These are phyloP conservation scores for Zea mays DNA, from an alignment of 176 grass and related monocot genomes.

Conservation along the genomic window Zm-B73-REFERENCE-NAM-5.0 NC_050099.1:156736001-156736500, in stretches of 20 bases:
- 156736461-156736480: slow-evolving; percentile 62
- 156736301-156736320: slow-evolving; percentile 63
- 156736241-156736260: slow-evolving; percentile 95
- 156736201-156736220: slow-evolving; percentile 82
- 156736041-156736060: slow-evolving; percentile 12
- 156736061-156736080: slow-evolving; percentile 21
- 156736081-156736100: slow-evolving; percentile 3
- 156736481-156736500: slow-evolving; percentile 67
- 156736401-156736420: background rate
- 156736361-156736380: slow-evolving; percentile 61
- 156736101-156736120: slow-evolving; percentile 2
- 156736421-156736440: no score
- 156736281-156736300: slow-evolving; percentile 89
- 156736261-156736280: slow-evolving; percentile 67
- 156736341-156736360: slow-evolving; percentile 66
- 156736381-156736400: slow-evolving; percentile 54
- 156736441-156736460: background rate
- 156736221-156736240: slow-evolving; percentile 68
- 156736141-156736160: background rate
- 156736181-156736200: slow-evolving; percentile 45
- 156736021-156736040: slow-evolving; percentile 15
- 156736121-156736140: background rate
- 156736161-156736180: slow-evolving; percentile 10
- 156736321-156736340: slow-evolving; percentile 82
- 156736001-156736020: slow-evolving; percentile 24